These are phyloP conservation scores for Lachnellula arida DNA, from an alignment of 2,329 filamentous ascomycete genomes.

Conservation along the genomic window DNA sequence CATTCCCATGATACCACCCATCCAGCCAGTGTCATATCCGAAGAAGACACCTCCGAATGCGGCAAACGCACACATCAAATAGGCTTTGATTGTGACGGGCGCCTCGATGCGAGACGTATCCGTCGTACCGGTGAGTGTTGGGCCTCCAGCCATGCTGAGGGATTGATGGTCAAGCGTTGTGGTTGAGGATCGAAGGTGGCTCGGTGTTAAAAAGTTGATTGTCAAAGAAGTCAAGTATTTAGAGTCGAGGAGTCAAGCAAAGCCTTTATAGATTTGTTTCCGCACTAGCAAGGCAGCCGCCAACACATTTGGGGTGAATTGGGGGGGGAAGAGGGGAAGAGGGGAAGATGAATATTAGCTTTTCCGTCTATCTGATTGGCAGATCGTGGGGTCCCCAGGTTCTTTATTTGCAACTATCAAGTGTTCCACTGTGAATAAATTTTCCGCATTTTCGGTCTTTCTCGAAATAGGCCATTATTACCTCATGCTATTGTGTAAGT, in stretches of 20 bases:
- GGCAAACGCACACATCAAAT: slow-evolving; percentile 65
- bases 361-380: slow-evolving; percentile 18
- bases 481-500: too few relatives aligned
- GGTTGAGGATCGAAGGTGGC: too few relatives aligned
- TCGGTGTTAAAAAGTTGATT: too few relatives aligned
- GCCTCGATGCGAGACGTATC: slow-evolving; percentile 68
- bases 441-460: slow-evolving; percentile 3
- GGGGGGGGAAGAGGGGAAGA: neutral
- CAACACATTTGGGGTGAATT: slow-evolving; percentile 4
- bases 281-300: slow-evolving; percentile 52
- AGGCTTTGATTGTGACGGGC: slow-evolving; percentile 64
- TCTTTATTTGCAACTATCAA: neutral
- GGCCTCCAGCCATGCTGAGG: neutral
- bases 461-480: neutral
- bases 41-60: slow-evolving; percentile 55
- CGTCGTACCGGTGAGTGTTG: slow-evolving; percentile 33
- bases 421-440: too few relatives aligned
- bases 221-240: too few relatives aligned
- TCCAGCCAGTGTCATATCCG: slow-evolving; percentile 75
- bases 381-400: slow-evolving; percentile 4
- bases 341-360: neutral
- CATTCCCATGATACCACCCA: slow-evolving; percentile 52
- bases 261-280: neutral
- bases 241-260: too few relatives aligned
- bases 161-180: neutral